phyloP scores from a whole-genome alignment of 1,284 basidiomycete genomes.

The Peniophora sp. region DNA sequence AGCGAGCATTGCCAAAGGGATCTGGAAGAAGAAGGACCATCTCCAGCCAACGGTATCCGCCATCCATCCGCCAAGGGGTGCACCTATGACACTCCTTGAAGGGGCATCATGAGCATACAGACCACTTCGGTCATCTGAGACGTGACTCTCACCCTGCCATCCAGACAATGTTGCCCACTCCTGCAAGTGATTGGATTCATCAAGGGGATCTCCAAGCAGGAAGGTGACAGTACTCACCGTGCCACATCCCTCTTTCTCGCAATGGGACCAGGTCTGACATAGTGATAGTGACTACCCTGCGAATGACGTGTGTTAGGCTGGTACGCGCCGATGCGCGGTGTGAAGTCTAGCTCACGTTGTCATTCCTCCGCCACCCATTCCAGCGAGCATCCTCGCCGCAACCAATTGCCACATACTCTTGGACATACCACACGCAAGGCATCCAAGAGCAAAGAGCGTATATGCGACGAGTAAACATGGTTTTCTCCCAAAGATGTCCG shows the following conservation, averaged over 20 bases:
- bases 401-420: slow-evolving; percentile 50
- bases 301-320: not conserved
- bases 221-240: slow-evolving; percentile 30
- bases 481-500: slow-evolving; percentile 59
- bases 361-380: slow-evolving; percentile 57
- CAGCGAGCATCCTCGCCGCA: slow-evolving; percentile 44
- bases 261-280: slow-evolving; percentile 55
- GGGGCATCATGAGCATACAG: too few relatives aligned
- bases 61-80: slow-evolving; percentile 50
- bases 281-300: slow-evolving; percentile 51
- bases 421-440: slow-evolving; percentile 44
- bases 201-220: not conserved
- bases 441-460: slow-evolving; percentile 45
- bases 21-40: slow-evolving; percentile 56
- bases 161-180: slow-evolving; percentile 47
- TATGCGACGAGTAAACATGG: slow-evolving; percentile 49
- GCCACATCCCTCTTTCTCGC: slow-evolving; percentile 54
- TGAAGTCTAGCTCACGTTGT: slow-evolving; percentile 34
- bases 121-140: too few relatives aligned
- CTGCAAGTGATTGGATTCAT: not conserved
- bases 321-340: too few relatives aligned
- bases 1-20: slow-evolving; percentile 45
- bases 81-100: slow-evolving; percentile 44
- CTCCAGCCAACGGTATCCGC: slow-evolving; percentile 57
- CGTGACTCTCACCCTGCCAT: too few relatives aligned